Evolutionary conservation across 2,329 filamentous ascomycete genomes (phyloP), one percentile per base, ranked within the genome.

Genomic region (Cladobotryum protrusum): DNA sequence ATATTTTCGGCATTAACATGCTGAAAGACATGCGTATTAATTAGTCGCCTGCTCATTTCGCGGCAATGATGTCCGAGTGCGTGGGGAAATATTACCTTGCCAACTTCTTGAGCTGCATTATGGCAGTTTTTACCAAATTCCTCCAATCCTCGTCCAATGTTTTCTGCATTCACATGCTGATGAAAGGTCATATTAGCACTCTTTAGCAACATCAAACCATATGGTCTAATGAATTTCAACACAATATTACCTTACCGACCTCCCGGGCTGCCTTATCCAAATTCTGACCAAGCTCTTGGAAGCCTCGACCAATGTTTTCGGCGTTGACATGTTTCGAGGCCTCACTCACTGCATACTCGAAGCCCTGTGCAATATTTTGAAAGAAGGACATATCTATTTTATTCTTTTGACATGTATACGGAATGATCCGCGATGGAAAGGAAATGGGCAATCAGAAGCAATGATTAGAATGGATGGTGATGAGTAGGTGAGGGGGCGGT

Each of bases 271-370:
- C 48, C 12, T 45, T 20, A 3, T 17, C 18, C 14, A 41, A 6
- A 20, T 41, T 15, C 18, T 19, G 20, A 17, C 24, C 17, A 46
- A 45, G 15, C 3, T 19, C 37, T 15, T 46, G 24, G 20, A 34
- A 15, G 3, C 39, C 49, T 7, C 34, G 32, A 33, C 33, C 45
- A 34, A 50, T 39, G n/a, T 50, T 50, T 39, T 50, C 49, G 1
- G 44, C 19, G 2, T 19, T 43, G 19, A 50, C 15, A 24, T 50
- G 49, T 43, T 17, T 37, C 4, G 39, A 44, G 32, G 49, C 49
- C 19, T 47, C 49, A 13, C 17, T n/a, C 5, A 36, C 37, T 4
- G 24, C 33, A 5, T 43, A 9, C 24, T 29, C 24, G 6, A 29
- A 29, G 3, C 24, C 24, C 11, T 29, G 24, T 2, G 24, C 24